Evolutionary conservation across 495 filamentous ascomycete genomes (phyloP).

Genomic region (Penicillium alfredii): DNA sequence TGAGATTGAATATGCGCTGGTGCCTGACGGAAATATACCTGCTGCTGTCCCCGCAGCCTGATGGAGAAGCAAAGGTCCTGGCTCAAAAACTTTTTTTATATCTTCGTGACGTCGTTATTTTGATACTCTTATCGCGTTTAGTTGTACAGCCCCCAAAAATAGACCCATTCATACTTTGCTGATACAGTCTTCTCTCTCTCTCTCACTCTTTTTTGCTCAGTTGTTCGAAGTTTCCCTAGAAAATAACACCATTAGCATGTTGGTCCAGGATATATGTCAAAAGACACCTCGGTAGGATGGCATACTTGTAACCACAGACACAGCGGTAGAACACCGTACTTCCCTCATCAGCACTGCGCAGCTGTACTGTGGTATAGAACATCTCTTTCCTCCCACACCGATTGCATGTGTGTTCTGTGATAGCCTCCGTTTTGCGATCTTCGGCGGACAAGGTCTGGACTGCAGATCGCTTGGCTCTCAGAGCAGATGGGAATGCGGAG

Average conservation of each 20-base stretch:
- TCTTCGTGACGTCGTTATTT: conserved; percentile 32
- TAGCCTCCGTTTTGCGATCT: conserved; percentile 71
- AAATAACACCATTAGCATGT: conserved; percentile 15
- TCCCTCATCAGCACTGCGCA: conserved; percentile 92
- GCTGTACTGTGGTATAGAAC: conserved; percentile 76
- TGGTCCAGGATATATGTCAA: too few relatives aligned
- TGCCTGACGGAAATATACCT: conserved; percentile 52
- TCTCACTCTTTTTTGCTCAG: conserved; percentile 20
- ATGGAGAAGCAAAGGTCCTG: conserved; percentile 17
- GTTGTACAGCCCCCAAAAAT: conserved; percentile 26
- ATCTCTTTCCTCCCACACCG: conserved; percentile 80
- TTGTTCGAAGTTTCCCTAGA: conserved; percentile 40
- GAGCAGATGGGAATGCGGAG: conserved; percentile 76
- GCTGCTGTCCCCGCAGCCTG: conserved; percentile 35
- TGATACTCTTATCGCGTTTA: conserved; percentile 22
- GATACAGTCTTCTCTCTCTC: conserved; percentile 18
- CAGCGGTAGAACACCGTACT: conserved; percentile 85
- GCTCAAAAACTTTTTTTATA: too few relatives aligned
- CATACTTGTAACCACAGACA: conserved; percentile 79
- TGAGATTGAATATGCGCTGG: conserved; percentile 82
- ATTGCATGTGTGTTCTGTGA: conserved; percentile 64
- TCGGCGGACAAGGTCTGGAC: conserved; percentile 76
- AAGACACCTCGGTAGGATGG: conserved; percentile 1
- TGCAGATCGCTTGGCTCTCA: conserved; percentile 78
- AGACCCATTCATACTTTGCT: conserved; percentile 17